Percentiles rank a stretch among this genome's conserved stretches.
Evolutionary conservation across 345 rosid genomes (phyloP).

Genomic region (Eucalyptus albens): DNA sequence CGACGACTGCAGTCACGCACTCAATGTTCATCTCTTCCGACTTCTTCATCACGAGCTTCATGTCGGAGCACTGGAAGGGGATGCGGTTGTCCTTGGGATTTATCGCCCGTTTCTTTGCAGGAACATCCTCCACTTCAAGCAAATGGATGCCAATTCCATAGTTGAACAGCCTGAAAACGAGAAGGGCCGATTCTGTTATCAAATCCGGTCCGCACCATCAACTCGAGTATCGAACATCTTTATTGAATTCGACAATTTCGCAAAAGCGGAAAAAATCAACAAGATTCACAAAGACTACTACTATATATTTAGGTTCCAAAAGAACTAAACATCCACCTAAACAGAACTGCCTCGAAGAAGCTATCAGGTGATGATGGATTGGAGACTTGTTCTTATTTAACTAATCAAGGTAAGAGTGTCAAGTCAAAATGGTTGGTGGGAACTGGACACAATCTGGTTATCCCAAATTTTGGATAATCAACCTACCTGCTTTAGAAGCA

Average conservation of each 20-base stretch:
- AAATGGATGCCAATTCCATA: conserved; percentile 35
- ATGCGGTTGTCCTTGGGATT: conserved; percentile 44
- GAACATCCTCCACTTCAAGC: conserved; percentile 11
- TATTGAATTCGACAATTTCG: background rate
- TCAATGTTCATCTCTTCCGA: conserved; percentile 20
- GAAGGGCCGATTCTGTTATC: background rate
- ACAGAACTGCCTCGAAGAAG: background rate
- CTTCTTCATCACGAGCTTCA: conserved; percentile 5
- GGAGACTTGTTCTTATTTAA: background rate
- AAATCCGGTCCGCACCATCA: background rate
- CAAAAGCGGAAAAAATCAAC: background rate
- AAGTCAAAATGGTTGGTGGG: background rate
- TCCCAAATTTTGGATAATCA: background rate
- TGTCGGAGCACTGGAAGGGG: conserved; percentile 27
- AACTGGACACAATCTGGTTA: background rate
- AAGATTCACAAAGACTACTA: background rate
- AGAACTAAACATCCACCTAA: background rate
- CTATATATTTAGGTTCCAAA: background rate
- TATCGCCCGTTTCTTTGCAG: conserved; percentile 13
- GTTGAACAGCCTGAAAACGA: conserved; percentile 29
- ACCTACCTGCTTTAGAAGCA: background rate
- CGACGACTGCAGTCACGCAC: conserved; percentile 23
- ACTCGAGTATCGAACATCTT: background rate
- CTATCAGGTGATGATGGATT: background rate
- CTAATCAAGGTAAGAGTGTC: background rate